These are phyloP conservation scores for Cercospora citrullina DNA, from an alignment of 2,329 filamentous ascomycete species.

Conservation along the genomic window DNA sequence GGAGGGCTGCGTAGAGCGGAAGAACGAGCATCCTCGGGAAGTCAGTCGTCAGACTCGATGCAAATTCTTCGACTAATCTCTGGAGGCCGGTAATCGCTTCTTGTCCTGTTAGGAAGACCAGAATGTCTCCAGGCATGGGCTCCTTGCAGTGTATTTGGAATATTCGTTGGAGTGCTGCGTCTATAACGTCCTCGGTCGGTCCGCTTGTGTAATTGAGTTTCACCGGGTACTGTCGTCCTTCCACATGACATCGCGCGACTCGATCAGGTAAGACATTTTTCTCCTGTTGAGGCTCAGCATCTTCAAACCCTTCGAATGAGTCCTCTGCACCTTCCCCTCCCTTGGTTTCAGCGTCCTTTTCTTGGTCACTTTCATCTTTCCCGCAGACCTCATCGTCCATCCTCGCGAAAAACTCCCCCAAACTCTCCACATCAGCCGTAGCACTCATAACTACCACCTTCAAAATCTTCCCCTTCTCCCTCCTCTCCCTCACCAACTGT, in stretches of 20 bases:
- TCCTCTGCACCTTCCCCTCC: conserved; percentile 10
- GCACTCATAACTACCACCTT: conserved; percentile 98
- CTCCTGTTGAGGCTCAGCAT: conserved; percentile 27
- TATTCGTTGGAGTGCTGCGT: conserved; percentile 76
- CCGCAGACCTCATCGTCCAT: background rate
- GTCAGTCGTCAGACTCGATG: conserved; percentile 61
- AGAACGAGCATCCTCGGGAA: conserved; percentile 59
- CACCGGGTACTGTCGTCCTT: conserved; percentile 86
- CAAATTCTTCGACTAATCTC: conserved; percentile 77
- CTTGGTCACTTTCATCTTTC: background rate
- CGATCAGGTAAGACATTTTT: background rate
- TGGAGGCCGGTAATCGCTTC: conserved; percentile 87
- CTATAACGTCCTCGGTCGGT: conserved; percentile 77
- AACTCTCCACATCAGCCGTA: conserved; percentile 80
- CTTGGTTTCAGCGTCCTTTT: background rate
- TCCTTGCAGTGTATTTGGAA: conserved; percentile 81
- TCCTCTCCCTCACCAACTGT: conserved; percentile 66
- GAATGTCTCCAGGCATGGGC: conserved; percentile 86
- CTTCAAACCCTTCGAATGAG: conserved; percentile 28
- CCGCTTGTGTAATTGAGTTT: conserved; percentile 71
- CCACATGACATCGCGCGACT: conserved; percentile 60
- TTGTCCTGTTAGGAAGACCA: conserved; percentile 89
- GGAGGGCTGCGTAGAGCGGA: conserved; percentile 86
- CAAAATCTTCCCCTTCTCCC: conserved; percentile 64
- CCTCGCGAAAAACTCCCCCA: conserved; percentile 70